Evolutionary conservation across 192 early-diverging fungal genomes (phyloP).

Genomic region (Endogone sp.): DNA sequence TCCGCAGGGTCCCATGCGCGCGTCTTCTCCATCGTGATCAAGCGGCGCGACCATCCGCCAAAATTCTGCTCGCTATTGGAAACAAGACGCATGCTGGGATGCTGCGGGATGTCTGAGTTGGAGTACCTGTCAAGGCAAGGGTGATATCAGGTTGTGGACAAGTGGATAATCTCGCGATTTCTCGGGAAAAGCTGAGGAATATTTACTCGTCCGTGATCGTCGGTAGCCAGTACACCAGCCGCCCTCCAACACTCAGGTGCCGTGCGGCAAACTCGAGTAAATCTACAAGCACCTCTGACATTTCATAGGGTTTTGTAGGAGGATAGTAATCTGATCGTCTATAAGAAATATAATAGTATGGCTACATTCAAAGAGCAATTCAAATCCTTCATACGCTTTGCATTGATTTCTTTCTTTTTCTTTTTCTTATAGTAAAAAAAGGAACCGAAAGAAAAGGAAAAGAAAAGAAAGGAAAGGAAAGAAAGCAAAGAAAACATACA

Average conservation of each 20-base stretch:
- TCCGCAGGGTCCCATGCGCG: slow-evolving; percentile 6
- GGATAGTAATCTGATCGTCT: slow-evolving; percentile 72
- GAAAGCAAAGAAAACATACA: slow-evolving; percentile 15
- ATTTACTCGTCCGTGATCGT: slow-evolving; percentile 79
- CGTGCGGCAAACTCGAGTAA: slow-evolving; percentile 79
- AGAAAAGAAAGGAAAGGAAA: not conserved
- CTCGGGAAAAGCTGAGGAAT: not conserved
- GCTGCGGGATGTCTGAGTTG: slow-evolving; percentile 75
- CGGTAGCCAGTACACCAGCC: slow-evolving; percentile 96
- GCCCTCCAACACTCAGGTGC: slow-evolving; percentile 72
- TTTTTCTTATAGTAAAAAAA: not conserved
- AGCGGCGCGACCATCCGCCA: slow-evolving; percentile 84
- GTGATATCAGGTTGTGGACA: slow-evolving; percentile 6
- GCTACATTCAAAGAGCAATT: not conserved
- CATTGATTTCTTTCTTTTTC: not conserved
- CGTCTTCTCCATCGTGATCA: slow-evolving; percentile 95
- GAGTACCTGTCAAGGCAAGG: slow-evolving; percentile 40
- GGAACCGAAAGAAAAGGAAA: not conserved
- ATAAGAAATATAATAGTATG: slow-evolving; percentile 9
- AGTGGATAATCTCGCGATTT: not conserved
- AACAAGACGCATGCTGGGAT: slow-evolving; percentile 75
- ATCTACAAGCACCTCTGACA: slow-evolving; percentile 85
- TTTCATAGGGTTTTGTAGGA: slow-evolving; percentile 92
- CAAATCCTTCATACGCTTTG: not conserved
- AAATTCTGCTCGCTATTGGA: slow-evolving; percentile 95